phyloP scores from a whole-genome alignment of 1,139 yeast genomes.

The Taphrina deformans region DNA sequence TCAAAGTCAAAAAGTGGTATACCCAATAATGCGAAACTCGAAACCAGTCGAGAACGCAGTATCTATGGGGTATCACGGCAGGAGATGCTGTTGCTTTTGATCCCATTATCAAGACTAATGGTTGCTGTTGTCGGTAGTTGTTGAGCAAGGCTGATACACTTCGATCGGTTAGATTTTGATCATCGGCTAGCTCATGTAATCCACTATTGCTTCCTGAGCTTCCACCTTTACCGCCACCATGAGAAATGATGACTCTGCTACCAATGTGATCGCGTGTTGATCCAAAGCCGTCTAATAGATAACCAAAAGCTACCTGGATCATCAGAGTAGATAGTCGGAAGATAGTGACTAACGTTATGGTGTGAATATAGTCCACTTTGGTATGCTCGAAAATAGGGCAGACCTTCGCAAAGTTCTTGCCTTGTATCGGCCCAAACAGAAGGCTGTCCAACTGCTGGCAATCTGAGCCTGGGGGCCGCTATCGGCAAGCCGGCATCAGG shows the following conservation, averaged over 20 bases:
- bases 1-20: background rate
- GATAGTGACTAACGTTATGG: background rate
- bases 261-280: slow-evolving; percentile 30
- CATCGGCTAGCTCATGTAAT: background rate
- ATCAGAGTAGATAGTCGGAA: background rate
- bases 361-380: slow-evolving; percentile 10
- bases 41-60: slow-evolving; percentile 35
- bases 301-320: slow-evolving; percentile 27
- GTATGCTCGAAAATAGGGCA: slow-evolving; percentile 27
- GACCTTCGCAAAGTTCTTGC: slow-evolving; percentile 35
- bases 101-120: slow-evolving; percentile 32
- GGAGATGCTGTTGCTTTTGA: slow-evolving; percentile 14
- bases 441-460: background rate
- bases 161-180: background rate
- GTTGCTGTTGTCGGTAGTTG: slow-evolving; percentile 11
- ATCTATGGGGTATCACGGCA: slow-evolving; percentile 14
- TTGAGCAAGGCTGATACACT: slow-evolving; percentile 22
- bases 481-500: background rate
- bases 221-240: slow-evolving; percentile 17
- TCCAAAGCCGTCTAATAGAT: slow-evolving; percentile 30
- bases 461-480: background rate
- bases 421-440: slow-evolving; percentile 16
- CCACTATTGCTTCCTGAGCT: background rate
- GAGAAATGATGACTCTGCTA: slow-evolving; percentile 17
- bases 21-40: slow-evolving; percentile 30